A percentile compares a stretch with the other conserved stretches of the same genome.
Conservation (phyloP, 768 basidiomycete species). For the Amanita pseudoporphyria region DNA sequence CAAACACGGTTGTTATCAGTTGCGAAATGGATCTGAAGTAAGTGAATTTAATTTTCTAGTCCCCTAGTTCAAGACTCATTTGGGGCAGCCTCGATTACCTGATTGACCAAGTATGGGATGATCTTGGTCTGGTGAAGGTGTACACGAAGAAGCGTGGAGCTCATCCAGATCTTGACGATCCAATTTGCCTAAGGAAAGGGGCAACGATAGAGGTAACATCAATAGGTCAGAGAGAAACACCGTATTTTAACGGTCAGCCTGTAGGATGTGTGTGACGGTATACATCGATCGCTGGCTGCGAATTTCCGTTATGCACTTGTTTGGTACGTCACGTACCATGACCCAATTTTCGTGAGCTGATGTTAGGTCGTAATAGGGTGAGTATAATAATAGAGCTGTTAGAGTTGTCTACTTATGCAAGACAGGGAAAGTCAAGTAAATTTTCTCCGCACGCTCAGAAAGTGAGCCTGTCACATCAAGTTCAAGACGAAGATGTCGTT, state of each 20-base stretch:
- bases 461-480: constrained; percentile 74
- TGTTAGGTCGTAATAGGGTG: neutral
- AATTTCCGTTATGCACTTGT: constrained; percentile 95
- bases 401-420: neutral
- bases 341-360: neutral
- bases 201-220: constrained; percentile 79
- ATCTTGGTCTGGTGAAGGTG: constrained; percentile 76
- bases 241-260: neutral
- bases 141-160: constrained; percentile 98
- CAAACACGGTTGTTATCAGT: constrained; percentile 88
- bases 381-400: neutral
- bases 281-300: constrained; percentile 79
- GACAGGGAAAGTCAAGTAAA: constrained; percentile 86
- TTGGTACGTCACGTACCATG: constrained; percentile 45
- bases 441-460: constrained; percentile 93
- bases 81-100: constrained; percentile 54
- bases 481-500: constrained; percentile 84
- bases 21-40: constrained; percentile 93
- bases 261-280: constrained; percentile 84
- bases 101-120: constrained; percentile 71
- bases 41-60: constrained; percentile 12
- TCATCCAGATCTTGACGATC: constrained; percentile 86
- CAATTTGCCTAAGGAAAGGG: constrained; percentile 83
- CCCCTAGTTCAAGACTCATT: neutral
- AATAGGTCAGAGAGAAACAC: neutral